These are phyloP conservation scores for Penicillium arizonense DNA, from an alignment of 495 filamentous ascomycete species.

Conservation along the genomic window DNA sequence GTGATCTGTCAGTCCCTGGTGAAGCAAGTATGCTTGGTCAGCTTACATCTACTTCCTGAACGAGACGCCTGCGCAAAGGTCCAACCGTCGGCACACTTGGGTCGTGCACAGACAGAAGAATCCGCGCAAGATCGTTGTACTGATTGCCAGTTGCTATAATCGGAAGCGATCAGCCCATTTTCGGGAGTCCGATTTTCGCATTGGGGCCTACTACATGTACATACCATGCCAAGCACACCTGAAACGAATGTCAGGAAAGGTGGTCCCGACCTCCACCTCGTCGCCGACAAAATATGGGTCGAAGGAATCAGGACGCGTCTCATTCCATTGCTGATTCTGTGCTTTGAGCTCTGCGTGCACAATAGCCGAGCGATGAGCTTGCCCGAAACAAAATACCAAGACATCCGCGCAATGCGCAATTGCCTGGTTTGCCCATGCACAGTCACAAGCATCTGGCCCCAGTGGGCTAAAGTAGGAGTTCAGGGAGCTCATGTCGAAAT, in stretches of 20 bases:
- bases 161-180: neutral
- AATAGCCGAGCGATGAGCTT: slow-evolving; percentile 11
- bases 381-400: slow-evolving; percentile 22
- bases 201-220: neutral
- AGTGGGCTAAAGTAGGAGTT: slow-evolving; percentile 19
- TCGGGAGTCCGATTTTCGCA: too few species aligned
- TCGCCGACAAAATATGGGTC: slow-evolving; percentile 24
- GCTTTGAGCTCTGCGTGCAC: slow-evolving; percentile 18
- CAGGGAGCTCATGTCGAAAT: slow-evolving; percentile 24
- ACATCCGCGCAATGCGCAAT: slow-evolving; percentile 28
- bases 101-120: slow-evolving; percentile 20
- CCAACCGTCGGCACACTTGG: slow-evolving; percentile 20
- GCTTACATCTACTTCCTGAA: slow-evolving; percentile 18
- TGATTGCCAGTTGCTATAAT: slow-evolving; percentile 23
- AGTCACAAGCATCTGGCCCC: slow-evolving; percentile 19
- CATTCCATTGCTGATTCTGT: slow-evolving; percentile 21
- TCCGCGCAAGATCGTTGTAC: slow-evolving; percentile 18
- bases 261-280: slow-evolving; percentile 13
- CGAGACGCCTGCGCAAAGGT: slow-evolving; percentile 16
- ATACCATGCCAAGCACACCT: slow-evolving; percentile 25
- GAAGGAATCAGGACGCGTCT: slow-evolving; percentile 19
- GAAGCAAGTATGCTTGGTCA: neutral
- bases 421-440: slow-evolving; percentile 25
- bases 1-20: neutral
- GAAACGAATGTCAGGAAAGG: slow-evolving; percentile 25